These are phyloP conservation scores for Lathyrus sativus DNA, from an alignment of 306 rosid species.

Conservation along the genomic window DNA sequence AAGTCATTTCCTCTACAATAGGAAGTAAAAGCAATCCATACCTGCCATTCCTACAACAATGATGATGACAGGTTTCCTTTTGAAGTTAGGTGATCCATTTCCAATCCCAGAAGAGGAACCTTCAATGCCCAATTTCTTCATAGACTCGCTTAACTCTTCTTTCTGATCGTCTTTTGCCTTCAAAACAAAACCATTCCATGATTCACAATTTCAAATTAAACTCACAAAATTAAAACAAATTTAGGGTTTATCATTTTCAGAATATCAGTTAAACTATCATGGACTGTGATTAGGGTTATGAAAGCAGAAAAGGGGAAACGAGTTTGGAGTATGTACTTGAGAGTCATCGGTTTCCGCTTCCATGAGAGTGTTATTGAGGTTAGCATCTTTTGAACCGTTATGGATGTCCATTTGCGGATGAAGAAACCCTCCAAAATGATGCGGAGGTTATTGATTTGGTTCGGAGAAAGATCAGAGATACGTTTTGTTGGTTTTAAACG, in stretches of 20 bases:
- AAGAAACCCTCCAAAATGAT: no score
- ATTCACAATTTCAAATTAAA: conserved; percentile 7
- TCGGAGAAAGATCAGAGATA: no score
- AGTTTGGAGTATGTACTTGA: conserved; percentile 20
- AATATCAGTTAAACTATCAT: not conserved
- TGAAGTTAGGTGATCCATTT: conserved; percentile 49
- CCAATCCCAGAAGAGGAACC: conserved; percentile 64
- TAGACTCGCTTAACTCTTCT: conserved; percentile 57
- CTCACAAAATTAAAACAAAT: not conserved
- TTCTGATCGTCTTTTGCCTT: conserved; percentile 58
- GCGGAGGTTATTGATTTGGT: not conserved
- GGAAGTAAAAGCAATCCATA: conserved; percentile 28
- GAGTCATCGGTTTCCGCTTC: conserved; percentile 57
- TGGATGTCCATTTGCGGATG: conserved; percentile 53
- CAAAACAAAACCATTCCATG: conserved; percentile 26
- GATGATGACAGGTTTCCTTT: conserved; percentile 76
- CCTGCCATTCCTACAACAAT: conserved; percentile 96
- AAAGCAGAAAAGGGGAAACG: no score
- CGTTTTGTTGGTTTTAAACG: no score
- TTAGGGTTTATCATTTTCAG: conserved; percentile 32
- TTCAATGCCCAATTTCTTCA: conserved; percentile 68
- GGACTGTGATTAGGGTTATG: not conserved
- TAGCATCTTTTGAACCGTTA: conserved; percentile 38
- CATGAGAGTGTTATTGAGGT: conserved; percentile 33
- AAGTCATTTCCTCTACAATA: not conserved